phyloP scores from a whole-genome alignment of 2,329 filamentous ascomycete species.

The Shiraia bambusicola region DNA sequence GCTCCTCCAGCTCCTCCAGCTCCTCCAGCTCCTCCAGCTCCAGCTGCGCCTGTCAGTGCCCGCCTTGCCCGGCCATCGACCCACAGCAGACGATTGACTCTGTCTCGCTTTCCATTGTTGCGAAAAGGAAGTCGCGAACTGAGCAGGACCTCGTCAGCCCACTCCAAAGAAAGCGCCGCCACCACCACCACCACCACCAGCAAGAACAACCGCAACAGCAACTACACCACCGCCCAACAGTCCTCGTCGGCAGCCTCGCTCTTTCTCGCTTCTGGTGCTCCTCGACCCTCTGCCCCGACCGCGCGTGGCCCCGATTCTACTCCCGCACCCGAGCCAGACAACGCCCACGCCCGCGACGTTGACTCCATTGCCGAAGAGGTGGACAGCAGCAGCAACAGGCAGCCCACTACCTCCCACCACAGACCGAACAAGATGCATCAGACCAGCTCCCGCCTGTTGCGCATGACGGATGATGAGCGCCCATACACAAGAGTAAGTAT shows the following conservation, averaged over 20 bases:
- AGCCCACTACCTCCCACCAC: constrained; percentile 8
- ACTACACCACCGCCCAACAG: too few relatives aligned
- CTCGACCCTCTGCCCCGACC: constrained; percentile 31
- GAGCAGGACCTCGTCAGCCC: constrained; percentile 16
- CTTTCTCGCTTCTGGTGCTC: constrained; percentile 27
- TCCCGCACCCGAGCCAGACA: constrained; percentile 16
- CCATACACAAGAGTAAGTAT: constrained; percentile 85
- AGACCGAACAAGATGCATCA: constrained; percentile 56
- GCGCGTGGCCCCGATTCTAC: constrained; percentile 20
- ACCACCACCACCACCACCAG: constrained; percentile 17
- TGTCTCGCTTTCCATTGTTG: constrained; percentile 39
- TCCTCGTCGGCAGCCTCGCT: constrained; percentile 15
- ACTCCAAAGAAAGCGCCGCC: constrained; percentile 25
- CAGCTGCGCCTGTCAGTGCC: too few relatives aligned
- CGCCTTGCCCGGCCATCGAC: constrained; percentile 10
- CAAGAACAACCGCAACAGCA: too few relatives aligned
- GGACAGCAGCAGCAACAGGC: constrained; percentile 7
- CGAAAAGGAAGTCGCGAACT: constrained; percentile 38
- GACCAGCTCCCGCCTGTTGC: constrained; percentile 90
- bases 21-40: too few relatives aligned
- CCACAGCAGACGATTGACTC: constrained; percentile 30
- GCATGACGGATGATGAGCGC: constrained; percentile 97
- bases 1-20: constrained; percentile 14
- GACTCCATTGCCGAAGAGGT: constrained; percentile 20
- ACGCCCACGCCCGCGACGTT: constrained; percentile 11